A percentile compares a stretch with the other conserved stretches of the same genome.
Conservation (phyloP, 805 yeast genomes). For the Blastobotrys terrestris region DNA sequence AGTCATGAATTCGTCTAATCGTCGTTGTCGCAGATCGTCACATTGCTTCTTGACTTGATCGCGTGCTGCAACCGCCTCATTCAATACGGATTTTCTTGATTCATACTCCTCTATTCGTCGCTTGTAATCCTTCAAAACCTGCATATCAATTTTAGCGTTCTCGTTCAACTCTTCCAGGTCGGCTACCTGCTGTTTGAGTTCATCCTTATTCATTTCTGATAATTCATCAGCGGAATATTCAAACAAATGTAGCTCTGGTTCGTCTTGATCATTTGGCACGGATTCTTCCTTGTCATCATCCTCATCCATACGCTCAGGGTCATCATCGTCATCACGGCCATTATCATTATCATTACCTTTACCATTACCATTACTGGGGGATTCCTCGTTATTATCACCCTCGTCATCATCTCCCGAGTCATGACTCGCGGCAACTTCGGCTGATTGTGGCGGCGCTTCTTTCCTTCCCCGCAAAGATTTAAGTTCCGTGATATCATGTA, state of each 20-base stretch:
- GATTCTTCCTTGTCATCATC: conserved; percentile 6
- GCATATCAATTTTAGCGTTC: conserved; percentile 59
- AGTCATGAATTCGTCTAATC: conserved; percentile 86
- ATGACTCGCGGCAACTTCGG: neutral
- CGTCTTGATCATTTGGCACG: conserved; percentile 5
- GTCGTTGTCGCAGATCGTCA: conserved; percentile 63
- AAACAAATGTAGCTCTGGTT: conserved; percentile 32
- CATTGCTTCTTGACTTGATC: conserved; percentile 55
- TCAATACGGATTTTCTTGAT: conserved; percentile 58
- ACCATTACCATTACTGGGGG: conserved; percentile 28
- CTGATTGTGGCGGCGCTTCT: conserved; percentile 32
- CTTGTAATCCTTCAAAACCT: conserved; percentile 71
- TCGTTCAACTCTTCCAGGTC: conserved; percentile 51
- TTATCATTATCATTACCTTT: conserved; percentile 11
- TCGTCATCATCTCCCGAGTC: conserved; percentile 13
- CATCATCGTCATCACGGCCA: conserved; percentile 2
- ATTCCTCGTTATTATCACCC: conserved; percentile 13
- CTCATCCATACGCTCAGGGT: conserved; percentile 1
- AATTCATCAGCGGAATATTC: conserved; percentile 49
- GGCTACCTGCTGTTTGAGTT: conserved; percentile 46
- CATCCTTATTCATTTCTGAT: conserved; percentile 40
- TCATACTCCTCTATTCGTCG: conserved; percentile 57
- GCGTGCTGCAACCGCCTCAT: conserved; percentile 57
- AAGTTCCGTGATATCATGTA: conserved; percentile 49
- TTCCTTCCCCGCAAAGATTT: conserved; percentile 24